Percentiles rank a stretch among this genome's conserved stretches.
These are phyloP conservation scores for Parathielavia hyrcaniae DNA, from an alignment of 495 filamentous ascomycete genomes.

Conservation along the genomic window DNA sequence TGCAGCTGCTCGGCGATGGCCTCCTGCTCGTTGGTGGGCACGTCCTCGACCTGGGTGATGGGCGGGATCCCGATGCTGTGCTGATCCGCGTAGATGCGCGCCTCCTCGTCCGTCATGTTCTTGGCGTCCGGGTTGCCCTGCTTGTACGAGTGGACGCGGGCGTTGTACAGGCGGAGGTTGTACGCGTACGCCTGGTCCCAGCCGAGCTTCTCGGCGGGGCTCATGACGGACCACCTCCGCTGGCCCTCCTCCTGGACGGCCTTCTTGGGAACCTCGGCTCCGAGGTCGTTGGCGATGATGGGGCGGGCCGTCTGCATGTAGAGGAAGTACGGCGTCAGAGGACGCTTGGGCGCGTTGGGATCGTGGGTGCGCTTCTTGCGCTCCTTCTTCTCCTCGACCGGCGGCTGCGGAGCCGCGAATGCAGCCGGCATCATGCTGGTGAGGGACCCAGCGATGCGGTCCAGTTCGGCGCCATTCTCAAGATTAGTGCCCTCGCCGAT, in stretches of 20 bases:
- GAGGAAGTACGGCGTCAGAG: conserved; percentile 88
- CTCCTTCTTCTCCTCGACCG: conserved; percentile 65
- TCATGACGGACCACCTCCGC: conserved; percentile 72
- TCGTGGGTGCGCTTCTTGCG: conserved; percentile 84
- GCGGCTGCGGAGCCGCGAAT: conserved; percentile 34
- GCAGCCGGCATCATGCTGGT: conserved; percentile 30
- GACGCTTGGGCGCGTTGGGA: conserved; percentile 89
- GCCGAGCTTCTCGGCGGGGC: conserved; percentile 60
- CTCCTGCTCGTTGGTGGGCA: conserved; percentile 52
- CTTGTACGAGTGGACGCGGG: conserved; percentile 68
- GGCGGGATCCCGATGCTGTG: conserved; percentile 42
- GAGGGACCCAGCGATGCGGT: conserved; percentile 45
- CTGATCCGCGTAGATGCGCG: conserved; percentile 51
- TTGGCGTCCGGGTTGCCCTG: conserved; percentile 56
- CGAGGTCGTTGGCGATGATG: conserved; percentile 70
- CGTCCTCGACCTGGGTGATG: conserved; percentile 43
- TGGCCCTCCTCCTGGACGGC: conserved; percentile 79
- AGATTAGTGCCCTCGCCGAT: conserved; percentile 55
- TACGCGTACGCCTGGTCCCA: conserved; percentile 71
- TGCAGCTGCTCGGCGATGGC: conserved; percentile 53
- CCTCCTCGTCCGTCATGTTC: conserved; percentile 55
- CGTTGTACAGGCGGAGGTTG: conserved; percentile 69
- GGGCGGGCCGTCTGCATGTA: conserved; percentile 79
- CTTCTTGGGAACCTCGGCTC: conserved; percentile 60
- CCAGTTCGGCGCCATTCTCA: conserved; percentile 47